Conservation (phyloP, 75 land plant species). For the Sequoia sempervirens region DNA sequence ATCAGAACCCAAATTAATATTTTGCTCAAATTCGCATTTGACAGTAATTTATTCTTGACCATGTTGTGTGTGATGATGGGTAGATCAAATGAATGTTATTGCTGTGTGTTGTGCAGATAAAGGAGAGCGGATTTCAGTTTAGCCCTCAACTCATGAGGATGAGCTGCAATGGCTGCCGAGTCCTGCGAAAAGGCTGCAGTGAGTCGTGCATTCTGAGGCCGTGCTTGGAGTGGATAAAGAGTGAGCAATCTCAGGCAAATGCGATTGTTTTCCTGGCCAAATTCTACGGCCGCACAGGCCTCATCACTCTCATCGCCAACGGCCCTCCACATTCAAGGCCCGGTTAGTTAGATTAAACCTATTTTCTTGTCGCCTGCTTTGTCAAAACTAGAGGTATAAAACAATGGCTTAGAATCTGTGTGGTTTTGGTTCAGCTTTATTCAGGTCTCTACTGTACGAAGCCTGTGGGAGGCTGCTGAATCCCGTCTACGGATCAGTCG, state of each 20-base stretch:
- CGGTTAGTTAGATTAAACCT: background rate
- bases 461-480: constrained; percentile 20
- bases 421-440: constrained; percentile 14
- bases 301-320: background rate
- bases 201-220: constrained; percentile 20
- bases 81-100: too few species aligned
- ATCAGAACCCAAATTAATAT: too few species aligned
- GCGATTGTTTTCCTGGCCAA: constrained; percentile 11
- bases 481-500: constrained; percentile 19
- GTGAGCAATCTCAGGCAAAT: constrained; percentile 1
- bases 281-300: constrained; percentile 10
- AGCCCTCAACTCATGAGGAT: background rate
- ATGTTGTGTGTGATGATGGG: too few species aligned
- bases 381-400: background rate
- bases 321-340: background rate
- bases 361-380: too few species aligned
- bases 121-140: too few species aligned
- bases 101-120: too few species aligned
- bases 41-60: too few species aligned
- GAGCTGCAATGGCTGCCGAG: constrained; percentile 47
- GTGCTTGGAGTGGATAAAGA: constrained; percentile 4
- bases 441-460: constrained; percentile 19
- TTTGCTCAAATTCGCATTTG: too few species aligned
- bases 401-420: background rate
- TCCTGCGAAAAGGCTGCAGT: constrained; percentile 44